phyloP scores from a whole-genome alignment of 768 basidiomycete species.

The Macrolepiota dolichaula region DNA sequence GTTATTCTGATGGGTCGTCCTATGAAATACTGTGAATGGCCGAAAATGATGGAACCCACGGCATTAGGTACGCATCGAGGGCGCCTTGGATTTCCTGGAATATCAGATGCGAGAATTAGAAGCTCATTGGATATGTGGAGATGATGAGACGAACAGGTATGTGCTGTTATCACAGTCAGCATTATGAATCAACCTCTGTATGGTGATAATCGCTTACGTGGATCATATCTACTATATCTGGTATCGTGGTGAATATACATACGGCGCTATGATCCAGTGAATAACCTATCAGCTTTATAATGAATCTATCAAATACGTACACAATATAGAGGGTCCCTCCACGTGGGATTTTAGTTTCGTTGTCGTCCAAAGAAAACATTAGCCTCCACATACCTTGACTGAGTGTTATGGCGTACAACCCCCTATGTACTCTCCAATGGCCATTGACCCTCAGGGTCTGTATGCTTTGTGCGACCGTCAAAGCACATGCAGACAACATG shows the following conservation, averaged over 20 bases:
- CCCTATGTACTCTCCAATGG: neutral
- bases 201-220: neutral
- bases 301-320: neutral
- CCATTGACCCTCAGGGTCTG: neutral
- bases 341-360: neutral
- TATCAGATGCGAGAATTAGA: neutral
- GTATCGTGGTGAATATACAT: neutral
- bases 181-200: no score
- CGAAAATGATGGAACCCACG: neutral
- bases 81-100: neutral
- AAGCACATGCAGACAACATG: neutral
- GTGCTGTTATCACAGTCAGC: neutral
- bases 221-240: neutral
- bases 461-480: neutral
- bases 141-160: neutral
- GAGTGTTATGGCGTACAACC: neutral
- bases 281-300: neutral
- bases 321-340: neutral
- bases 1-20: neutral
- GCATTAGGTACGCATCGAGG: constrained; percentile 4
- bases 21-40: neutral
- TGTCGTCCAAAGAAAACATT: neutral
- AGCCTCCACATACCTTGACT: neutral
- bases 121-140: neutral
- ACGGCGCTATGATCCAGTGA: neutral